Evolutionary conservation across 441 rosid species (phyloP).

Genomic region (Arabidopsis hybrid): DNA sequence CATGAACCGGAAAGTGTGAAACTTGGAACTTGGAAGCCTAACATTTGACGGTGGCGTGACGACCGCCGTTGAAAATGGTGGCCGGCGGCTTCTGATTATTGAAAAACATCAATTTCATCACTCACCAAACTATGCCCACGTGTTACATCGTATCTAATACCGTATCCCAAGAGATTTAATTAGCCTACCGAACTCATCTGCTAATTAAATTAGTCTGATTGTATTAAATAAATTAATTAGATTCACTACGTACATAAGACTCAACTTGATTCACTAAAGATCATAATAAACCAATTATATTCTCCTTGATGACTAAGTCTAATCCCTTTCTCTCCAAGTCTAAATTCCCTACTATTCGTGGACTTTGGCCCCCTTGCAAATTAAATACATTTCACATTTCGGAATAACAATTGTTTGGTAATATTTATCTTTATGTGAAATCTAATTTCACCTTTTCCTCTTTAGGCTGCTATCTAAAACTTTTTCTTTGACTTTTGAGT

Average conservation of each 20-base stretch:
- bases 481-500: conserved; percentile 30
- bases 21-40: conserved; percentile 17
- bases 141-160: conserved; percentile 41
- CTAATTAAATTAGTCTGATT: background rate
- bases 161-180: conserved; percentile 43
- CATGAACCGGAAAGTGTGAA: conserved; percentile 35
- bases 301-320: conserved; percentile 26
- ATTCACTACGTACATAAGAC: conserved; percentile 37
- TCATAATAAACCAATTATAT: conserved; percentile 26
- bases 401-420: conserved; percentile 25
- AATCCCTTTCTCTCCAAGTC: conserved; percentile 38
- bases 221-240: conserved; percentile 22
- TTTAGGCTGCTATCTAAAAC: conserved; percentile 24
- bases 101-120: conserved; percentile 35
- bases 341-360: conserved; percentile 32
- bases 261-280: conserved; percentile 33
- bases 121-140: conserved; percentile 41
- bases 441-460: conserved; percentile 19
- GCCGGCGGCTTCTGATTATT: conserved; percentile 42
- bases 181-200: conserved; percentile 33
- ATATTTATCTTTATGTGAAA: conserved; percentile 9
- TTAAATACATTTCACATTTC: conserved; percentile 29
- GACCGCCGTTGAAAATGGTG: conserved; percentile 44
- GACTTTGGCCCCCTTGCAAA: conserved; percentile 36
- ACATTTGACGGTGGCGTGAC: conserved; percentile 40